Evolutionary conservation across 495 filamentous ascomycete genomes (phyloP).

Genomic region (Mycothermus thermophilus): DNA sequence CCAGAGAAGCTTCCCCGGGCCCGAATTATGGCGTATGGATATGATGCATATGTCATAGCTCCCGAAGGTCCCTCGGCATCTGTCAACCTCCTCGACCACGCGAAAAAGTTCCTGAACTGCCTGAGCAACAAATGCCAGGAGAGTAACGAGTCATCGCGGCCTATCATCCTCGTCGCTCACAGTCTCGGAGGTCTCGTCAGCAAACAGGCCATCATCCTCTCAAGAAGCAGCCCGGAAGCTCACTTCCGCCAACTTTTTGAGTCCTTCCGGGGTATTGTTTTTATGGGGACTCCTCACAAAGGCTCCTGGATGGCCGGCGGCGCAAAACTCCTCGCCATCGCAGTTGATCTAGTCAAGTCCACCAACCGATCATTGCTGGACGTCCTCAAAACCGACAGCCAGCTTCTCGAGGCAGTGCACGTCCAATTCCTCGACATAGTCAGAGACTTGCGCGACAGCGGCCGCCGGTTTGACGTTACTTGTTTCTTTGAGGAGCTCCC

Average conservation of each 20-base stretch:
- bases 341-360: conserved; percentile 10
- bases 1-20: conserved; percentile 9
- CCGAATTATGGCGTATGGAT: conserved; percentile 19
- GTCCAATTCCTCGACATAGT: conserved; percentile 22
- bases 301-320: conserved; percentile 22
- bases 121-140: conserved; percentile 3
- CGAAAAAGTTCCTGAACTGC: conserved; percentile 12
- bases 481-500: conserved; percentile 23
- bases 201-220: conserved; percentile 16
- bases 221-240: conserved; percentile 7
- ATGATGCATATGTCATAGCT: conserved; percentile 16
- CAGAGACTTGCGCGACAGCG: conserved; percentile 5
- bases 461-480: conserved; percentile 13
- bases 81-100: conserved; percentile 13
- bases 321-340: conserved; percentile 4
- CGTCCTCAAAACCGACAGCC: conserved; percentile 3
- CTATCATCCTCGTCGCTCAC: conserved; percentile 20
- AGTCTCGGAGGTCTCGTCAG: conserved; percentile 32
- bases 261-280: conserved; percentile 21
- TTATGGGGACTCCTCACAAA: conserved; percentile 31
- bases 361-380: conserved; percentile 13
- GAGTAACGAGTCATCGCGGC: conserved; percentile 6
- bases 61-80: conserved; percentile 3
- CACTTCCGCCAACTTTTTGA: conserved; percentile 19
- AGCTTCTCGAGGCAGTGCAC: conserved; percentile 11